Evolutionary conservation across 2,329 filamentous ascomycete genomes (phyloP).

Genomic region (Fusarium continuum): DNA sequence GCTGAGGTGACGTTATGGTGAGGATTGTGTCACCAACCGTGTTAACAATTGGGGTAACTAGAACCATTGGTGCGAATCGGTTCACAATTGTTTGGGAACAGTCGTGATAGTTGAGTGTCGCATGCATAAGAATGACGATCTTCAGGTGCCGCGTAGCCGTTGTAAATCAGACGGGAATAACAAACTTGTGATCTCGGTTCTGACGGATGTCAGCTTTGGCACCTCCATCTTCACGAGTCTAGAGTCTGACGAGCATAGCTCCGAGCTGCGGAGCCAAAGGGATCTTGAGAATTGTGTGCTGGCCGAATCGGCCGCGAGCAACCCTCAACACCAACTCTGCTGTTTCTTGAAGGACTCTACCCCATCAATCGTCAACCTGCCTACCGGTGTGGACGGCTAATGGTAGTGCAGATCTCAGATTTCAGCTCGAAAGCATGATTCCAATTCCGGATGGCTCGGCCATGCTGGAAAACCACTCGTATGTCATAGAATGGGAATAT

Average conservation of each 20-base stretch:
- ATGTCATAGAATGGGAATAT: conserved; percentile 4
- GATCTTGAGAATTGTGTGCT: background rate
- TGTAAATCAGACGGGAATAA: background rate
- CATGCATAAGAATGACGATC: conserved; percentile 10
- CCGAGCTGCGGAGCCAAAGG: background rate
- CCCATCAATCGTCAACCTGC: background rate
- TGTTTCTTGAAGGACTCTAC: background rate
- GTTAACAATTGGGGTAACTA: too few relatives aligned
- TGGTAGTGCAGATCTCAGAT: conserved; percentile 4
- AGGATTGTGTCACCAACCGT: too few relatives aligned
- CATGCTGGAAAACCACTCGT: conserved; percentile 5
- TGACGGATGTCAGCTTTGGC: conserved; percentile 11
- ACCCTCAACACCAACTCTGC: background rate
- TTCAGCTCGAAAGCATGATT: background rate
- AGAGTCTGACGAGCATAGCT: background rate
- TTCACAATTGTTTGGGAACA: too few relatives aligned
- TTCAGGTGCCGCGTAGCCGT: background rate
- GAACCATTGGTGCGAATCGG: too few relatives aligned
- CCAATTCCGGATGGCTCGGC: conserved; percentile 17
- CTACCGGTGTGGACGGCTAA: background rate
- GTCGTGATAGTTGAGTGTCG: background rate
- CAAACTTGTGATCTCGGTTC: conserved; percentile 8
- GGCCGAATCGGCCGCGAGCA: conserved; percentile 3
- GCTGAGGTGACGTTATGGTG: too few relatives aligned
- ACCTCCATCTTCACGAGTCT: background rate